A percentile compares a stretch with the other conserved stretches of the same genome.
Evolutionary conservation across 2,329 filamentous ascomycete species (phyloP).

Genomic region (Scytalidium sp.): DNA sequence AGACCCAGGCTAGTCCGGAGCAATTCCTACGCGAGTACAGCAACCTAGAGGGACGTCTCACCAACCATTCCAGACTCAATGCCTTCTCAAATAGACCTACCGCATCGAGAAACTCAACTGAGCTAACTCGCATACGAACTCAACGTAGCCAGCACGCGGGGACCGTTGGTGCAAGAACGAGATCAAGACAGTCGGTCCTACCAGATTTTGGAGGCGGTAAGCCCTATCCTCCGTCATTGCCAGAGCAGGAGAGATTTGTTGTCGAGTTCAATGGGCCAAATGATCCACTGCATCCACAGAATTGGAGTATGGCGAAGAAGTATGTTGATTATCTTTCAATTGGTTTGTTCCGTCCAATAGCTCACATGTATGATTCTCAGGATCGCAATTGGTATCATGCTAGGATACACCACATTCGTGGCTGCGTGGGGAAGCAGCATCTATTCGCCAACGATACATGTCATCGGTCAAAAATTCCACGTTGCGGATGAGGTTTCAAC

Average conservation of each 20-base stretch:
- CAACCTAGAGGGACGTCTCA: too few species aligned
- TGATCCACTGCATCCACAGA: constrained; percentile 66
- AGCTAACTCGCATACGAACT: neutral
- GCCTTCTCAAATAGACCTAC: too few species aligned
- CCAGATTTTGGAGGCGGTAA: neutral
- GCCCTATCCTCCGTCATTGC: neutral
- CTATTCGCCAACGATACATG: constrained; percentile 34
- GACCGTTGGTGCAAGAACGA: neutral
- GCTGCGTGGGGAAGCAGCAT: constrained; percentile 25
- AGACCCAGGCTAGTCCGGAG: too few species aligned
- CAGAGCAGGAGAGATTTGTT: constrained; percentile 26
- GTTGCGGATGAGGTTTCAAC: constrained; percentile 36
- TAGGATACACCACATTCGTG: constrained; percentile 24
- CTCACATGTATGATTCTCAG: constrained; percentile 27
- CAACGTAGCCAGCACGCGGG: neutral
- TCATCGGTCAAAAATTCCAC: constrained; percentile 31
- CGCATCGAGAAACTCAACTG: too few species aligned
- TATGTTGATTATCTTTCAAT: constrained; percentile 16
- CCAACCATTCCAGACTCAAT: too few species aligned
- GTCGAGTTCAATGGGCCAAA: constrained; percentile 57
- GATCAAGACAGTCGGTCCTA: neutral
- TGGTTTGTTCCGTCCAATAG: neutral
- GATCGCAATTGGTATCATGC: constrained; percentile 21
- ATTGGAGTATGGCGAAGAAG: constrained; percentile 69
- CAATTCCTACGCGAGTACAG: too few species aligned